Conservation (phyloP, 345 rosid species). For the Salix udensis region DNA sequence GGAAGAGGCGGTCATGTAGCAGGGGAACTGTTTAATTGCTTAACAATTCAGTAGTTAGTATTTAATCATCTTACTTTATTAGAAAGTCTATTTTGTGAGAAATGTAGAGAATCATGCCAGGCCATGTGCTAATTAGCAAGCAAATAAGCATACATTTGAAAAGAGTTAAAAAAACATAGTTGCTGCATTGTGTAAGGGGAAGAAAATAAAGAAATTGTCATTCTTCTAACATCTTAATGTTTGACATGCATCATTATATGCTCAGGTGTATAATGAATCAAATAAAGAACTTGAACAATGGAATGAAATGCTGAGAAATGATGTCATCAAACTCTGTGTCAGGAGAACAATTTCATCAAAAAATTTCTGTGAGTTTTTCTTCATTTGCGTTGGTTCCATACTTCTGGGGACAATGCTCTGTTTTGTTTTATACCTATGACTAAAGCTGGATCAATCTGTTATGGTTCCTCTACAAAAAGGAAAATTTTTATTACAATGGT, state of each 20-base stretch:
- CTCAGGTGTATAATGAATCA: slow-evolving; percentile 79
- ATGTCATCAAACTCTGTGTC: slow-evolving; percentile 75
- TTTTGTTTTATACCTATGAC: slow-evolving; percentile 1
- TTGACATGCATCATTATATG: not conserved
- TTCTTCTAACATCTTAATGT: not conserved
- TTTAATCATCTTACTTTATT: not conserved
- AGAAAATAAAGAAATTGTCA: not conserved
- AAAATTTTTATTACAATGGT: not conserved
- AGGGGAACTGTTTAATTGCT: not conserved
- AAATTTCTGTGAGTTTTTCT: slow-evolving; percentile 67
- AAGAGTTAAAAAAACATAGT: not conserved
- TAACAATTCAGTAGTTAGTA: not conserved
- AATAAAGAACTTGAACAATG: slow-evolving; percentile 94
- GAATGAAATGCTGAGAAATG: slow-evolving; percentile 87
- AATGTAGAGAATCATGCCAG: not conserved
- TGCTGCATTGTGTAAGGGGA: not conserved
- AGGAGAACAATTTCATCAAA: slow-evolving; percentile 77
- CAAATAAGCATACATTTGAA: not conserved
- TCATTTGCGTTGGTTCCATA: not conserved
- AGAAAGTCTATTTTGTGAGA: not conserved
- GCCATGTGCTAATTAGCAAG: not conserved
- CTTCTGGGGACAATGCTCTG: not conserved
- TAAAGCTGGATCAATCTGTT: slow-evolving; percentile 1
- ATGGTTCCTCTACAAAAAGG: not conserved
- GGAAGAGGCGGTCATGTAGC: not conserved